phyloP scores from a whole-genome alignment of 2,329 filamentous ascomycete species.

The Thermoascus crustaceus region DNA sequence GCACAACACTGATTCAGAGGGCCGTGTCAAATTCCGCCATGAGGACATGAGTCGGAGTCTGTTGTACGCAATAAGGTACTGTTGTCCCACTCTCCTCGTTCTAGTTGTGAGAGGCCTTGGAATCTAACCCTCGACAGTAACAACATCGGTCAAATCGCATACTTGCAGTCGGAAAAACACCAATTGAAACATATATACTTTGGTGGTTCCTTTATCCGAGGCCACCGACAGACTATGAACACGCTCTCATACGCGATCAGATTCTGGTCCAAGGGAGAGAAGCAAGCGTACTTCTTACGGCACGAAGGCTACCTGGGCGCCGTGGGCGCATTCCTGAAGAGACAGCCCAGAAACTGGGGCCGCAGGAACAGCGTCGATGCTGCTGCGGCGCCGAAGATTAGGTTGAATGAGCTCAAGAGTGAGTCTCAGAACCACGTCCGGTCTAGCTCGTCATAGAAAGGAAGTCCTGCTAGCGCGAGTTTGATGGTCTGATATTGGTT shows the following conservation, averaged over 20 bases:
- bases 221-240: slow-evolving; percentile 96
- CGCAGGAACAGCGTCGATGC: slow-evolving; percentile 66
- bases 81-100: slow-evolving; percentile 7
- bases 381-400: slow-evolving; percentile 12
- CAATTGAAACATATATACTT: slow-evolving; percentile 91
- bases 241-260: slow-evolving; percentile 93
- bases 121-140: slow-evolving; percentile 51
- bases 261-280: slow-evolving; percentile 91
- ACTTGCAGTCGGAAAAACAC: slow-evolving; percentile 94
- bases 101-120: background rate
- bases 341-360: slow-evolving; percentile 87
- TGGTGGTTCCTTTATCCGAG: slow-evolving; percentile 91
- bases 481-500: too few relatives aligned
- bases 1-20: slow-evolving; percentile 38
- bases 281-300: slow-evolving; percentile 90
- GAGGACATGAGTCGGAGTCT: slow-evolving; percentile 86
- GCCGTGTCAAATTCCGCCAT: slow-evolving; percentile 53
- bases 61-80: slow-evolving; percentile 73
- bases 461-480: too few relatives aligned
- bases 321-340: slow-evolving; percentile 87
- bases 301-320: slow-evolving; percentile 94
- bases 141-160: slow-evolving; percentile 97
- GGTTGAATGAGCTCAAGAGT: slow-evolving; percentile 2
- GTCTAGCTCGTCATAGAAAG: too few relatives aligned
- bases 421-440: background rate